Evolutionary conservation across 768 basidiomycete genomes (phyloP).

Genomic region (Floccularia luteovirens): DNA sequence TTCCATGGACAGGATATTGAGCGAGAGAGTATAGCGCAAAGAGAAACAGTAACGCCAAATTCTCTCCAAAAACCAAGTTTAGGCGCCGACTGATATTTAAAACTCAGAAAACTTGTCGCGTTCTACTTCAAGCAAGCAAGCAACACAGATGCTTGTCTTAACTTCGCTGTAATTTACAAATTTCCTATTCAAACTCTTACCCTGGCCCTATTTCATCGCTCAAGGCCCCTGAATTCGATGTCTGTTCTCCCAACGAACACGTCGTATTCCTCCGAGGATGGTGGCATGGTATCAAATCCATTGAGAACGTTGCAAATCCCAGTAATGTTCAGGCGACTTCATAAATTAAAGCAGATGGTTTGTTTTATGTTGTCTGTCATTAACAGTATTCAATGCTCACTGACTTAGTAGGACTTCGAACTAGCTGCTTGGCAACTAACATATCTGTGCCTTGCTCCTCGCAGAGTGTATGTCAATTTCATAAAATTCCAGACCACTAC

Average conservation of each 20-base stretch:
- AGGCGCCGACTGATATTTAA: slow-evolving; percentile 16
- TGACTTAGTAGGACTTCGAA: slow-evolving; percentile 94
- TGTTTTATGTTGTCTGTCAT: slow-evolving; percentile 10
- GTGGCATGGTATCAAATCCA: slow-evolving; percentile 18
- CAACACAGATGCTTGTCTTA: slow-evolving; percentile 3
- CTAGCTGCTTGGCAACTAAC: slow-evolving; percentile 94
- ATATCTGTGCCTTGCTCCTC: slow-evolving; percentile 87
- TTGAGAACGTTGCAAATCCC: slow-evolving; percentile 51
- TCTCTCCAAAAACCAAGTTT: slow-evolving; percentile 4
- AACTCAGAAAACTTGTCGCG: slow-evolving; percentile 10
- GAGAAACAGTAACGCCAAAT: slow-evolving; percentile 1
- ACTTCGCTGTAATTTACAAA: neutral
- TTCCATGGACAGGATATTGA: slow-evolving; percentile 33
- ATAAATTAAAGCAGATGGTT: slow-evolving; percentile 86
- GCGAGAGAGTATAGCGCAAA: slow-evolving; percentile 12
- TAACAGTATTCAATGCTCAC: neutral
- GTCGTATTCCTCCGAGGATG: slow-evolving; percentile 32
- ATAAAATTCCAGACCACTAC: slow-evolving; percentile 5
- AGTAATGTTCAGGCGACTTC: slow-evolving; percentile 71
- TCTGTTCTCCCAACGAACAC: slow-evolving; percentile 33
- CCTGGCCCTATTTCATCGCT: slow-evolving; percentile 32
- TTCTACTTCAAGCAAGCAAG: slow-evolving; percentile 3
- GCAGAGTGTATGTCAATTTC: slow-evolving; percentile 64
- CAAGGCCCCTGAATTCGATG: slow-evolving; percentile 20
- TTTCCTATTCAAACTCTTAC: slow-evolving; percentile 8